Conservation (phyloP, 495 filamentous ascomycete genomes). For the Xylaria cubensis region DNA sequence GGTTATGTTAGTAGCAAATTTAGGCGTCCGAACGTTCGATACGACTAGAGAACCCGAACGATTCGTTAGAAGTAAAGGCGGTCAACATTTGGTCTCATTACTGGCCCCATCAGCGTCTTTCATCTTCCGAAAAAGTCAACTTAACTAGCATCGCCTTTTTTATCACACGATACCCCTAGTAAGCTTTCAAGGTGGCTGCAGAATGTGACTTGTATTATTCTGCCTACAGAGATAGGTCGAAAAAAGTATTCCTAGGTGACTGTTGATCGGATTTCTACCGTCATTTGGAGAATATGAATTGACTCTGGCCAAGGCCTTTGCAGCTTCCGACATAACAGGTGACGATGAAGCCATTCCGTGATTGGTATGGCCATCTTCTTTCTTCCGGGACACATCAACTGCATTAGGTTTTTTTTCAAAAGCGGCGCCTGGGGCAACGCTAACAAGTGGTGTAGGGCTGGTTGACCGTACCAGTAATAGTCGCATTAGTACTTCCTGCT, state of each 20-base stretch:
- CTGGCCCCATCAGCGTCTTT: not conserved
- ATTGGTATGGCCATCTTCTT: not conserved
- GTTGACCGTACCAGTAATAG: not conserved
- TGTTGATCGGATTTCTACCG: not conserved
- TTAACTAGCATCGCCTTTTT: not conserved
- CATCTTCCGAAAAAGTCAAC: not conserved
- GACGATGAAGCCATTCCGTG: not conserved
- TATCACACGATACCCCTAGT: not conserved
- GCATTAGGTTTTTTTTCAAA: not conserved
- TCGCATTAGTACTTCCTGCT: not conserved
- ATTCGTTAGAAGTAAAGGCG: not conserved
- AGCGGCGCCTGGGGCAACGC: not conserved
- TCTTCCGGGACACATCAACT: not conserved
- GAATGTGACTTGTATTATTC: not conserved
- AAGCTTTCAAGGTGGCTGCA: not conserved
- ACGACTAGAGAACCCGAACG: not conserved
- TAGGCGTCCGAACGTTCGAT: not conserved
- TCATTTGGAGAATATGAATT: not conserved
- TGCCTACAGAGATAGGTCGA: not conserved
- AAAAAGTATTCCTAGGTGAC: not conserved
- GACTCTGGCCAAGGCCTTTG: not conserved
- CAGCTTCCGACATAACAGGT: not conserved
- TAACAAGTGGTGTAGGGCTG: not conserved
- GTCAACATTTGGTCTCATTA: not conserved
- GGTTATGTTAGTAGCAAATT: not conserved